Conservation (phyloP, 441 rosid genomes). For the Erodium moschatum region DNA sequence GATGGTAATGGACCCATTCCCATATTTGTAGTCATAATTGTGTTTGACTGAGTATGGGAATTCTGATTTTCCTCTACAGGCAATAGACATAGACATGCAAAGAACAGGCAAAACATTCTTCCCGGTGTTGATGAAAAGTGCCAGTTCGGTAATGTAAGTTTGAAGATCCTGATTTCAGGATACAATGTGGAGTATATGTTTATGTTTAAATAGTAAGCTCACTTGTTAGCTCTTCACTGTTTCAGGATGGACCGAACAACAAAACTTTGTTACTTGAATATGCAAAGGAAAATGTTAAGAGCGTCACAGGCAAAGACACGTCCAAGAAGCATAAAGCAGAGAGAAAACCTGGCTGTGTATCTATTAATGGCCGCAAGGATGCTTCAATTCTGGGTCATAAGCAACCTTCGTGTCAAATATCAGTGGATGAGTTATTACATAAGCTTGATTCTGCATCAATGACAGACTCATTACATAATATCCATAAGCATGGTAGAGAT, state of each 20-base stretch:
- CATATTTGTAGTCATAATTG: not conserved
- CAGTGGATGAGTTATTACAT: conserved; percentile 19
- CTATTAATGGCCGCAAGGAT: conserved; percentile 33
- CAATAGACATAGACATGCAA: conserved; percentile 21
- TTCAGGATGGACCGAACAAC: conserved; percentile 28
- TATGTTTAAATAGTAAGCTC: not conserved
- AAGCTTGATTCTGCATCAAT: conserved; percentile 15
- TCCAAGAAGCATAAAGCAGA: conserved; percentile 30
- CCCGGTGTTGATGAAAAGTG: conserved; percentile 30
- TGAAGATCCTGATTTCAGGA: not conserved
- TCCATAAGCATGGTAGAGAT: conserved; percentile 17
- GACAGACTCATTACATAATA: conserved; percentile 16
- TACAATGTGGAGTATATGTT: not conserved
- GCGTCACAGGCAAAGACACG: conserved; percentile 18
- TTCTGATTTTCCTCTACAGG: conserved; percentile 28
- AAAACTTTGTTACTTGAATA: conserved; percentile 15
- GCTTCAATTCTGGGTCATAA: conserved; percentile 21
- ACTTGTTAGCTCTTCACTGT: not conserved
- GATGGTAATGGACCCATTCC: not conserved
- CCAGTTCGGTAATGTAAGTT: conserved; percentile 35
- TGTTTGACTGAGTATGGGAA: not conserved
- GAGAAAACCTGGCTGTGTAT: conserved; percentile 23
- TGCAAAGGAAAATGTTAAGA: conserved; percentile 8
- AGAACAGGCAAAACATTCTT: conserved; percentile 32
- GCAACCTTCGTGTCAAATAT: conserved; percentile 18